Evolutionary conservation across 148 eudicot species (phyloP).

Genomic region (Rhododendron vialii): DNA sequence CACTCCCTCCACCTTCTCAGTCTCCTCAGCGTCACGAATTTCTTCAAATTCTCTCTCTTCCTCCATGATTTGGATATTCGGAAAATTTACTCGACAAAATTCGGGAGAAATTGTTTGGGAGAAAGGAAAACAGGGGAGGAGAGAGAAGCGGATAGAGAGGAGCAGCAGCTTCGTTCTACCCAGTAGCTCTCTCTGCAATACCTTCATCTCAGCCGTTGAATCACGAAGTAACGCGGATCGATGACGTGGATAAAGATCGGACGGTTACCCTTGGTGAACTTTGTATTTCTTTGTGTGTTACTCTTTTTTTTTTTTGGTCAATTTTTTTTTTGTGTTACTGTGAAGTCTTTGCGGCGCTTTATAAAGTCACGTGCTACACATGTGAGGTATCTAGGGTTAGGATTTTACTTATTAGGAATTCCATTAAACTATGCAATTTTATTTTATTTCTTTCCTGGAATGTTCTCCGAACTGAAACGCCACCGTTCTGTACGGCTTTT

Average conservation of each 20-base stretch:
- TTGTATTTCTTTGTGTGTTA: constrained; percentile 14
- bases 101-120: not conserved
- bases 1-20: constrained; percentile 16
- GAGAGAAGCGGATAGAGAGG: constrained; percentile 24
- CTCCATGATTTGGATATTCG: constrained; percentile 26
- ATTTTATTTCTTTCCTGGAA: not conserved
- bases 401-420: not conserved
- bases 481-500: too few species aligned
- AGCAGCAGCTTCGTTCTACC: constrained; percentile 27
- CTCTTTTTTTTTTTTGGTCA: not conserved
- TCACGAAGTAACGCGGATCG: constrained; percentile 24
- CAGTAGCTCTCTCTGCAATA: constrained; percentile 19
- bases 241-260: constrained; percentile 50
- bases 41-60: constrained; percentile 34
- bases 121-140: constrained; percentile 14
- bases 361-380: constrained; percentile 39
- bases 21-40: constrained; percentile 16
- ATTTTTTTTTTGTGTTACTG: not conserved
- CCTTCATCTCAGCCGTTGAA: constrained; percentile 54
- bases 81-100: constrained; percentile 1
- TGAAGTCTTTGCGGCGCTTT: constrained; percentile 29
- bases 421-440: not conserved
- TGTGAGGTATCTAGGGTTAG: constrained; percentile 35
- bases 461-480: too few species aligned
- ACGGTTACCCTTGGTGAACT: constrained; percentile 26